A percentile compares a stretch with the other conserved stretches of the same genome.
Conservation (phyloP, 257 asterid genomes). For the Nicotiana tabacum region DNA sequence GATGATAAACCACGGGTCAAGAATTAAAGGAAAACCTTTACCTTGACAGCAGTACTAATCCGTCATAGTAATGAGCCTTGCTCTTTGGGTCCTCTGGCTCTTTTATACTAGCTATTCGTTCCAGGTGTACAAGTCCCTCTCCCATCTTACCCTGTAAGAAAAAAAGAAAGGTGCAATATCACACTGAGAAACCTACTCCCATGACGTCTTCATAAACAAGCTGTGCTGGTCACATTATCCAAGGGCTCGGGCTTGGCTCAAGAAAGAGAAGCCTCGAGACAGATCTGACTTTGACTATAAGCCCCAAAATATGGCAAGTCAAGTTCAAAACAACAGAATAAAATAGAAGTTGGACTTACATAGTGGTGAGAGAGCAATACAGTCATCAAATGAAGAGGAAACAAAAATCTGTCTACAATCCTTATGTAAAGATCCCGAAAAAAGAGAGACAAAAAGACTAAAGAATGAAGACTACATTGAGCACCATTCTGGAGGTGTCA, state of each 20-base stretch:
- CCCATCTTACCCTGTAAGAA: conserved; percentile 55
- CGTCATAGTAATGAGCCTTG: conserved; percentile 79
- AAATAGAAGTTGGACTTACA: neutral
- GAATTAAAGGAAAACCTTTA: conserved; percentile 14
- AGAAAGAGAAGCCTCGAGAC: neutral
- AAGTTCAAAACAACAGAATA: neutral
- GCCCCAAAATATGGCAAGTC: neutral
- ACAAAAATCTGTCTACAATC: neutral
- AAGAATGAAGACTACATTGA: neutral
- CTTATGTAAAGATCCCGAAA: neutral
- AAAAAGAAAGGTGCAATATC: neutral
- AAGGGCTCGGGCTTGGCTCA: neutral
- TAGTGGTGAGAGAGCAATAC: neutral
- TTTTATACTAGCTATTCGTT: conserved; percentile 57
- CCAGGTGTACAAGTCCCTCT: conserved; percentile 71
- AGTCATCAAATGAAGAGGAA: neutral
- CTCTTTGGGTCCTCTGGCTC: conserved; percentile 67
- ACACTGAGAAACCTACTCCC: neutral
- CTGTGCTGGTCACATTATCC: neutral
- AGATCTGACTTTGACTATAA: neutral
- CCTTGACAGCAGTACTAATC: conserved; percentile 68
- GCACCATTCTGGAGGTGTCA: neutral
- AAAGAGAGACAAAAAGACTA: neutral
- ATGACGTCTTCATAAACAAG: neutral
- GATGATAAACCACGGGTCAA: neutral